Evolutionary conservation across 2,329 filamentous ascomycete species (phyloP).

Genomic region (Aspergillus carbonarius): DNA sequence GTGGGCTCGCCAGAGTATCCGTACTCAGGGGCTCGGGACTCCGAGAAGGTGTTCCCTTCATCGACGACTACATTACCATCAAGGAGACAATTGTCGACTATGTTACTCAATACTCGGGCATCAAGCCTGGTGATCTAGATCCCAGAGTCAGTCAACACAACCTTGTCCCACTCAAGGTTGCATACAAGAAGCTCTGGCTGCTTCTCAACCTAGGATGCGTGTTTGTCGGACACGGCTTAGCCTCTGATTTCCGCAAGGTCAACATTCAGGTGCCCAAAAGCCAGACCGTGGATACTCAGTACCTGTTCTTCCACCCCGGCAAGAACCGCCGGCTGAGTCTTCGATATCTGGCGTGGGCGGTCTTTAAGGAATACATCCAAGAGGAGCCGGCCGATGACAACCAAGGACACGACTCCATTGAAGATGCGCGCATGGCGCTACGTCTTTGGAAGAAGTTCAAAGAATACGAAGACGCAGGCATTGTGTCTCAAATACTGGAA

Average conservation of each 20-base stretch:
- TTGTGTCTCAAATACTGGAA: constrained; percentile 77
- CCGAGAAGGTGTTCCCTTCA: constrained; percentile 80
- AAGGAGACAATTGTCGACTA: constrained; percentile 93
- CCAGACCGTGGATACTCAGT: constrained; percentile 92
- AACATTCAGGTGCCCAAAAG: constrained; percentile 91
- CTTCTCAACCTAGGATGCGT: constrained; percentile 90
- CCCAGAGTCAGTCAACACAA: constrained; percentile 75
- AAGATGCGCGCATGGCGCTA: constrained; percentile 88
- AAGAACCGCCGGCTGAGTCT: constrained; percentile 85
- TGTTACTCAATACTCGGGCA: constrained; percentile 89
- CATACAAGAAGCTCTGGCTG: constrained; percentile 98
- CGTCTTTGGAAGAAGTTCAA: constrained; percentile 86
- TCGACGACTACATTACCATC: constrained; percentile 95
- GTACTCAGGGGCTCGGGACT: constrained; percentile 77
- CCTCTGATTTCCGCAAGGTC: constrained; percentile 95
- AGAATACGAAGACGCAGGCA: constrained; percentile 82
- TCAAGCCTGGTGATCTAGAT: constrained; percentile 81
- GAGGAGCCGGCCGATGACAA: constrained; percentile 60
- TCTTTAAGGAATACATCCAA: constrained; percentile 93
- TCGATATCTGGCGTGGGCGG: constrained; percentile 85
- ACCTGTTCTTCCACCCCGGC: constrained; percentile 79
- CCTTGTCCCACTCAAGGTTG: constrained; percentile 81
- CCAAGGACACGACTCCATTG: constrained; percentile 80
- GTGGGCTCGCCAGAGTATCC: constrained; percentile 89
- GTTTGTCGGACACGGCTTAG: constrained; percentile 90